phyloP scores from a whole-genome alignment of 768 basidiomycete species.

The Boletellus ananiceps region DNA sequence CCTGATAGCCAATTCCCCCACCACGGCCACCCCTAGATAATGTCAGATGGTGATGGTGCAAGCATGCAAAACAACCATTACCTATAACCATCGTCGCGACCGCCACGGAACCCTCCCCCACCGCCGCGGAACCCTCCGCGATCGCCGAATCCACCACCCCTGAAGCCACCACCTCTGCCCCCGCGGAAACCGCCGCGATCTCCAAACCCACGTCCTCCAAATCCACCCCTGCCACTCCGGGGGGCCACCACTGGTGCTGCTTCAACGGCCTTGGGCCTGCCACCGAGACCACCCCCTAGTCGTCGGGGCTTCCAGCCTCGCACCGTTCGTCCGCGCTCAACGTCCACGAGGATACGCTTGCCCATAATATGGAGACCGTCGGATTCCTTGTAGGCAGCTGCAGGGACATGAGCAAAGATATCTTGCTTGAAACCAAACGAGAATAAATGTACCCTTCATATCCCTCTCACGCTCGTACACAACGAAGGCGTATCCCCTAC shows the following conservation, averaged over 20 bases:
- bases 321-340: constrained; percentile 96
- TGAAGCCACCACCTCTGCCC: constrained; percentile 40
- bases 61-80: constrained; percentile 19
- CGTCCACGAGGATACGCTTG: constrained; percentile 94
- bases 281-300: constrained; percentile 98
- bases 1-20: constrained; percentile 68
- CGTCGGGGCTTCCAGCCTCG: constrained; percentile 98
- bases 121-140: constrained; percentile 41
- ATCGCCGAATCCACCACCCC: constrained; percentile 41
- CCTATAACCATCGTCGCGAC: constrained; percentile 49
- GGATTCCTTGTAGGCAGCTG: constrained; percentile 97
- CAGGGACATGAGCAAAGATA: constrained; percentile 15
- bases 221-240: constrained; percentile 36
- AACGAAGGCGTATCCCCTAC: constrained; percentile 92
- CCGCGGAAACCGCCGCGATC: constrained; percentile 39
- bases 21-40: constrained; percentile 55
- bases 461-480: constrained; percentile 98
- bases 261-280: constrained; percentile 81
- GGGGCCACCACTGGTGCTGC: constrained; percentile 27
- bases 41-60: constrained; percentile 14
- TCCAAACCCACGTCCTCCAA: constrained; percentile 40
- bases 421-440: constrained; percentile 9
- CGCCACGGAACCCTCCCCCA: constrained; percentile 36
- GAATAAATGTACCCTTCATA: constrained; percentile 79
- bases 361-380: constrained; percentile 95